phyloP scores from a whole-genome alignment of 1,284 basidiomycete genomes.

The Pseudozyma pruni region DNA sequence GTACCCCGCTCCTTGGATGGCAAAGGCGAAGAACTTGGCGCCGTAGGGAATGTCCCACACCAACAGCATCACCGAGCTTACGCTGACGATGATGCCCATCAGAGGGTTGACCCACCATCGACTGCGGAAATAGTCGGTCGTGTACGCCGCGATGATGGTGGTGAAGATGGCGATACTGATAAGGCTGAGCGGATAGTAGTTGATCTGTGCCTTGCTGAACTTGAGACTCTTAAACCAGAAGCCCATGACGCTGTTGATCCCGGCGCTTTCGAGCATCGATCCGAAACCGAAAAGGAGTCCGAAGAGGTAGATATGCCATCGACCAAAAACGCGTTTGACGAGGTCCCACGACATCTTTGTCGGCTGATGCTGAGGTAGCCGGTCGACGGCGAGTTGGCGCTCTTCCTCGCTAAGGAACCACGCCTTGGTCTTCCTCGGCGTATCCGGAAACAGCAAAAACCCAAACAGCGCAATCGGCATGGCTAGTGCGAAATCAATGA shows the following conservation, averaged over 20 bases:
- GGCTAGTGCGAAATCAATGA: slow-evolving; percentile 79
- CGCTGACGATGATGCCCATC: slow-evolving; percentile 40
- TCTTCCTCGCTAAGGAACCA: slow-evolving; percentile 77
- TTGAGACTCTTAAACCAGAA: slow-evolving; percentile 75
- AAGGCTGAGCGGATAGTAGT: slow-evolving; percentile 49
- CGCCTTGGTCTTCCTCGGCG: slow-evolving; percentile 75
- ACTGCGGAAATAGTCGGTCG: slow-evolving; percentile 33
- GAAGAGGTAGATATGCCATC: slow-evolving; percentile 72
- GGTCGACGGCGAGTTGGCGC: slow-evolving; percentile 40
- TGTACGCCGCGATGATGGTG: slow-evolving; percentile 41
- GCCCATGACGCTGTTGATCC: slow-evolving; percentile 79
- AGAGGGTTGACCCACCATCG: slow-evolving; percentile 46
- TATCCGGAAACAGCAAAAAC: slow-evolving; percentile 78
- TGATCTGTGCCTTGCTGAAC: slow-evolving; percentile 34
- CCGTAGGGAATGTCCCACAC: slow-evolving; percentile 55
- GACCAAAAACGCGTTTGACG: slow-evolving; percentile 72
- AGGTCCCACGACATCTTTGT: slow-evolving; percentile 65
- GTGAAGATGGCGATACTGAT: slow-evolving; percentile 47
- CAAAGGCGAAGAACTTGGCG: slow-evolving; percentile 57
- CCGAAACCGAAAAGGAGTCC: slow-evolving; percentile 72
- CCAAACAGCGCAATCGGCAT: slow-evolving; percentile 77
- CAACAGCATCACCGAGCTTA: slow-evolving; percentile 45
- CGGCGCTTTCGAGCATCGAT: slow-evolving; percentile 77
- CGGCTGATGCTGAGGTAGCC: slow-evolving; percentile 71
- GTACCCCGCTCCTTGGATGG: slow-evolving; percentile 57